A percentile compares a stretch with the other conserved stretches of the same genome.
phyloP scores from a whole-genome alignment of 2,329 filamentous ascomycete genomes.

The Ophiostoma triangulosporum region DNA sequence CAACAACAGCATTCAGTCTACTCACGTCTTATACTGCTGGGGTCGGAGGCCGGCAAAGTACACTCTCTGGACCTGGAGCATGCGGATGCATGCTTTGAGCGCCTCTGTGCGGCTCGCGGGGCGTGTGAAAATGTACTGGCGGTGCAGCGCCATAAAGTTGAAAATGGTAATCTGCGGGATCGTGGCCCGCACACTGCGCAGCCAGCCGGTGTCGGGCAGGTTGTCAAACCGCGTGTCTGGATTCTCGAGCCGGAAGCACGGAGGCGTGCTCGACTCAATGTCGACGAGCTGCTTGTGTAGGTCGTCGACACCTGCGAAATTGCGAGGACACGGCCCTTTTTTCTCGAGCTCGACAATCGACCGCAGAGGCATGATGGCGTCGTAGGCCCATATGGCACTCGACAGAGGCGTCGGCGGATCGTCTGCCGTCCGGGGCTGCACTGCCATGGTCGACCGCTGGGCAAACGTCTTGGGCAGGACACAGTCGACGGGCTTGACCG shows the following conservation, averaged over 20 bases:
- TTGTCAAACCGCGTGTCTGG: constrained; percentile 44
- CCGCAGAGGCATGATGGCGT: constrained; percentile 33
- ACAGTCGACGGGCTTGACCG: constrained; percentile 40
- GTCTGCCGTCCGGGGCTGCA: constrained; percentile 31
- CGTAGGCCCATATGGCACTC: constrained; percentile 35
- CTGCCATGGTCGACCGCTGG: constrained; percentile 32
- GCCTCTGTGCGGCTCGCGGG: constrained; percentile 39
- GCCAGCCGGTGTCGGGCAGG: constrained; percentile 39
- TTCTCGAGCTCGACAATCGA: constrained; percentile 40
- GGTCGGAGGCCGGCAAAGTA: constrained; percentile 35
- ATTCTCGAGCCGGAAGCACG: constrained; percentile 39
- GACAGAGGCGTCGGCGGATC: constrained; percentile 46
- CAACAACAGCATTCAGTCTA: background rate
- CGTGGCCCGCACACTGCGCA: constrained; percentile 31
- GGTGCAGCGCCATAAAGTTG: constrained; percentile 45
- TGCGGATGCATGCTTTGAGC: constrained; percentile 39
- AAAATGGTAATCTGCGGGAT: constrained; percentile 37
- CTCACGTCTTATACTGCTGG: constrained; percentile 34
- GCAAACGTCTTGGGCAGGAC: constrained; percentile 25
- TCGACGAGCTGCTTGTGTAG: constrained; percentile 38
- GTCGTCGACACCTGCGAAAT: constrained; percentile 27
- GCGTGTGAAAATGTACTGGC: constrained; percentile 48
- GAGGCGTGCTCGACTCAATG: constrained; percentile 34
- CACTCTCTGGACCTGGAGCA: constrained; percentile 39
- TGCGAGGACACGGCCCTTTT: constrained; percentile 38